phyloP scores from a whole-genome alignment of 2,329 filamentous ascomycete genomes.

The Hypomyces perniciosus region DNA sequence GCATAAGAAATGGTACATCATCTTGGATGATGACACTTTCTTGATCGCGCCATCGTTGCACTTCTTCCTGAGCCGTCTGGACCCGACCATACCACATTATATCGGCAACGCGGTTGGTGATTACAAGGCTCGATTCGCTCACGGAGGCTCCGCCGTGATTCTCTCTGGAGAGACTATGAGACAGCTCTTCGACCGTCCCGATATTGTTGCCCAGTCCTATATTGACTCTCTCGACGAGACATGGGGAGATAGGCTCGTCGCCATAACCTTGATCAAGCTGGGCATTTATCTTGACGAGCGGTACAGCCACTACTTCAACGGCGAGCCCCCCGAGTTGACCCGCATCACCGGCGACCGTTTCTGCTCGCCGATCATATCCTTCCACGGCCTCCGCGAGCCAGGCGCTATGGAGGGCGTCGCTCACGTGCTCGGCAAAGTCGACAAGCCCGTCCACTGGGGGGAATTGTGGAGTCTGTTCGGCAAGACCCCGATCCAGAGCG shows the following conservation, averaged over 20 bases:
- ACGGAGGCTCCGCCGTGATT: conserved; percentile 50
- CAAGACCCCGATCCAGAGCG: conserved; percentile 32
- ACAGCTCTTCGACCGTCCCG: conserved; percentile 38
- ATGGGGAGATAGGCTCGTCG: conserved; percentile 50
- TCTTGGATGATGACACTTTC: conserved; percentile 54
- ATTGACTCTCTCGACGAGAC: conserved; percentile 44
- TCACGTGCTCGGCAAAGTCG: conserved; percentile 31
- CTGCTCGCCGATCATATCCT: conserved; percentile 49
- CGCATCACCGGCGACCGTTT: conserved; percentile 44
- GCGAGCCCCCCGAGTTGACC: conserved; percentile 44
- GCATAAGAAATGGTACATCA: conserved; percentile 53
- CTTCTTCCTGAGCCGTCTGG: conserved; percentile 43
- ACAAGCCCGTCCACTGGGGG: conserved; percentile 42
- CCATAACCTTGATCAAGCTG: conserved; percentile 46
- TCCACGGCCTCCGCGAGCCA: conserved; percentile 43
- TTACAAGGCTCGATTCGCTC: conserved; percentile 49
- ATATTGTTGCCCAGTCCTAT: conserved; percentile 39
- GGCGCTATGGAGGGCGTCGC: conserved; percentile 42
- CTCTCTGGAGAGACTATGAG: conserved; percentile 46
- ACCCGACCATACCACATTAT: conserved; percentile 42
- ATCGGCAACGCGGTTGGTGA: conserved; percentile 53
- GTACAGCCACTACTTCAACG: conserved; percentile 50
- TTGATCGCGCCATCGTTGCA: conserved; percentile 44
- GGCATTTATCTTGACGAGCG: conserved; percentile 51
- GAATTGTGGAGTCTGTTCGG: conserved; percentile 46